A percentile compares a stretch with the other conserved stretches of the same genome.
Evolutionary conservation across 2,329 filamentous ascomycete species (phyloP).

Genomic region (Lizonia empirigonia): DNA sequence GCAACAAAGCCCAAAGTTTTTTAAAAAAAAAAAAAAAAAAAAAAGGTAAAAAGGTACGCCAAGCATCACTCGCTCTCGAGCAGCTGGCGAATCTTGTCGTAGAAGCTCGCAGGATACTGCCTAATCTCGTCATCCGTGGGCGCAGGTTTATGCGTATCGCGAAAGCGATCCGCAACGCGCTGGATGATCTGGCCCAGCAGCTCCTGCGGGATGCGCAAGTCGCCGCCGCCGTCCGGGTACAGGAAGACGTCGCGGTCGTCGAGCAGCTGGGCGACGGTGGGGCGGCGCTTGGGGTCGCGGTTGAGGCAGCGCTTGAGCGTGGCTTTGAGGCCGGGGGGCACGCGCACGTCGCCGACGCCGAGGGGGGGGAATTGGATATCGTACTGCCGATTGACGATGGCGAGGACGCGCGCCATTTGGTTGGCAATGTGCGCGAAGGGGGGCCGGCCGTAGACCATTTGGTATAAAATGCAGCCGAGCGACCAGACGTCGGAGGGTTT

Average conservation of each 20-base stretch:
- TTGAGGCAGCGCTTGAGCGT: slow-evolving; percentile 65
- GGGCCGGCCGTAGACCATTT: slow-evolving; percentile 96
- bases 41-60: neutral
- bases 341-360: slow-evolving; percentile 67
- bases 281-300: slow-evolving; percentile 61
- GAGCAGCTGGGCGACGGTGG: slow-evolving; percentile 63
- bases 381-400: slow-evolving; percentile 80
- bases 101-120: slow-evolving; percentile 54
- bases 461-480: slow-evolving; percentile 93
- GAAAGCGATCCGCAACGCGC: slow-evolving; percentile 65
- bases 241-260: slow-evolving; percentile 62
- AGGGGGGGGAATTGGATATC: slow-evolving; percentile 72
- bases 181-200: slow-evolving; percentile 64
- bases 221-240: slow-evolving; percentile 60
- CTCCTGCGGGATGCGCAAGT: slow-evolving; percentile 59
- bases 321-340: slow-evolving; percentile 61
- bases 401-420: slow-evolving; percentile 83
- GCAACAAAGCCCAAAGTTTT: no score
- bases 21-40: neutral
- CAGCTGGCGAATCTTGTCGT: slow-evolving; percentile 54
- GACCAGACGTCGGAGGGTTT: slow-evolving; percentile 97
- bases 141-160: slow-evolving; percentile 56
- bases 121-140: slow-evolving; percentile 62
- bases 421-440: slow-evolving; percentile 93
- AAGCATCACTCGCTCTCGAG: slow-evolving; percentile 38